Evolutionary conservation across 2,329 filamentous ascomycete species (phyloP).

Genomic region (Fusarium cyanostomum): DNA sequence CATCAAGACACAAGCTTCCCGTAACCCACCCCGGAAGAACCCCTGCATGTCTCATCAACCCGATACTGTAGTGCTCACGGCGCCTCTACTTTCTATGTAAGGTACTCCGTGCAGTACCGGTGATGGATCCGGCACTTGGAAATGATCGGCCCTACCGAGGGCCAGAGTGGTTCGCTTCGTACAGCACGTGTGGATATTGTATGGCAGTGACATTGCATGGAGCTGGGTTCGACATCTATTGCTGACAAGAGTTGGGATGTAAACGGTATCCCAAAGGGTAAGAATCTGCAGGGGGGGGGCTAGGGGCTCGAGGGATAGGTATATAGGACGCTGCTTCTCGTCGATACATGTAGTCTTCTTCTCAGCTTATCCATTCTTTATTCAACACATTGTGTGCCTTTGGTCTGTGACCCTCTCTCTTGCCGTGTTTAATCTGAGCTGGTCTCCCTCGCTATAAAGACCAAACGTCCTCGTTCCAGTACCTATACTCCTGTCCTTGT

Average conservation of each 20-base stretch:
- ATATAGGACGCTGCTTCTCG: constrained; percentile 13
- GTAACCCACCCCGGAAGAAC: not conserved
- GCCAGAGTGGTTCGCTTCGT: not conserved
- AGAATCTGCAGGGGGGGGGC: constrained; percentile 11
- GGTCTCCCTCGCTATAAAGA: constrained; percentile 10
- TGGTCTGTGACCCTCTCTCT: constrained; percentile 30
- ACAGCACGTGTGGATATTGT: not conserved
- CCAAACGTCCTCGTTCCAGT: not conserved
- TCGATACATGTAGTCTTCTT: too few relatives aligned
- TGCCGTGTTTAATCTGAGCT: constrained; percentile 10
- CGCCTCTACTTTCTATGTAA: too few relatives aligned
- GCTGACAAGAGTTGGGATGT: not conserved
- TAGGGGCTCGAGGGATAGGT: not conserved
- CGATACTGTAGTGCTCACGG: constrained; percentile 16
- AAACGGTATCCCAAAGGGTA: too few relatives aligned
- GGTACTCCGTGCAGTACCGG: too few relatives aligned
- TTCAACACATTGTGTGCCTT: not conserved
- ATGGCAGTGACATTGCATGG: not conserved
- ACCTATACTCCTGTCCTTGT: not conserved
- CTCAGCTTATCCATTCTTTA: not conserved
- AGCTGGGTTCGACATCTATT: not conserved
- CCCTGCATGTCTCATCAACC: constrained; percentile 16
- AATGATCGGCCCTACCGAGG: not conserved
- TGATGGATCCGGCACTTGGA: not conserved
- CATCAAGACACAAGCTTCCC: constrained; percentile 22